Conservation (phyloP, 139 green algal species). For the Penium margaritaceum region DNA sequence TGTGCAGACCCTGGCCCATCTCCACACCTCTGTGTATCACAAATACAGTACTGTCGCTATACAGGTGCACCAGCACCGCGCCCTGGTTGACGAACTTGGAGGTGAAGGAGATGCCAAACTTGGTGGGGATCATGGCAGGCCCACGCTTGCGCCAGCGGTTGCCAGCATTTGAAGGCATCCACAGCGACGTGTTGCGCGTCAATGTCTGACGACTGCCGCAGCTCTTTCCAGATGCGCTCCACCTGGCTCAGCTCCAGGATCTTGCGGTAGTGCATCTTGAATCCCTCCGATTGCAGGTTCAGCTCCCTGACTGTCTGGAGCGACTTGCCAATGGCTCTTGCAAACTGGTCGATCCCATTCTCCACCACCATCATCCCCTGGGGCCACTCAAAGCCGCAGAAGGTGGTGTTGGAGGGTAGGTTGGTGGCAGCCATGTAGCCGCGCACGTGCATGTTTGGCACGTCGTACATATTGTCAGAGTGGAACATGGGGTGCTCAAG, state of each 20-base stretch:
- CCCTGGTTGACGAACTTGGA: conserved; percentile 73
- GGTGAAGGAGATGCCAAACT: conserved; percentile 90
- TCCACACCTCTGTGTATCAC: conserved; percentile 90
- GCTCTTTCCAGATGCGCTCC: conserved; percentile 54
- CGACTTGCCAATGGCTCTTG: conserved; percentile 28
- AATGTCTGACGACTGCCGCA: conserved; percentile 34
- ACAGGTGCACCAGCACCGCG: conserved; percentile 85
- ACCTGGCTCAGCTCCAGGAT: conserved; percentile 48
- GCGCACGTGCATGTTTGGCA: conserved; percentile 60
- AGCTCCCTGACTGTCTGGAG: conserved; percentile 37
- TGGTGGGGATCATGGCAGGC: conserved; percentile 74
- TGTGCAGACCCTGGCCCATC: conserved; percentile 96
- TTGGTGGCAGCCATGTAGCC: conserved; percentile 78
- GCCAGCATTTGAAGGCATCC: conserved; percentile 59
- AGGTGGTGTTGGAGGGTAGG: conserved; percentile 81
- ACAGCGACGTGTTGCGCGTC: conserved; percentile 34
- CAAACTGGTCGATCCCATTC: conserved; percentile 72
- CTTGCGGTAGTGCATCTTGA: conserved; percentile 73
- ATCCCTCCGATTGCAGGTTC: conserved; percentile 75
- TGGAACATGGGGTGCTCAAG: conserved; percentile 85
- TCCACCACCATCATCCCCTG: conserved; percentile 77
- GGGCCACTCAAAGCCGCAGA: conserved; percentile 84
- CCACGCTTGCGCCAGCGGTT: conserved; percentile 76
- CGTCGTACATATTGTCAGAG: conserved; percentile 54
- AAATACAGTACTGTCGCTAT: conserved; percentile 81